These are phyloP conservation scores for Boletus hoseneyae DNA, from an alignment of 1,284 basidiomycete genomes.

Conservation along the genomic window DNA sequence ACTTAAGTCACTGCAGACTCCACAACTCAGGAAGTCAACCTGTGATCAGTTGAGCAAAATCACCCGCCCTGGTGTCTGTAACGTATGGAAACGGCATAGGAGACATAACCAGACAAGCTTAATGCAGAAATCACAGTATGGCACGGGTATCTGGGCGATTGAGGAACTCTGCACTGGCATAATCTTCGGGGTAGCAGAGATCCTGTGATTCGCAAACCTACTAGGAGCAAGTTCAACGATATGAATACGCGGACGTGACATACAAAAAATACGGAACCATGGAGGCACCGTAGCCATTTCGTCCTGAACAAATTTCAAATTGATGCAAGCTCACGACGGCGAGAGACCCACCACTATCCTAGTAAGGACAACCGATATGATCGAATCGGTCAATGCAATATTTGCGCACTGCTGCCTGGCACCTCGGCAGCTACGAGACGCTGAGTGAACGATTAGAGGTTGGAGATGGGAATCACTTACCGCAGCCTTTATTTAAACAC, in stretches of 20 bases:
- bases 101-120: background rate
- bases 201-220: conserved; percentile 43
- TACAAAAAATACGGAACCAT: conserved; percentile 41
- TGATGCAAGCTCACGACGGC: background rate
- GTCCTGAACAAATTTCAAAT: conserved; percentile 34
- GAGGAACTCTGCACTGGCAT: conserved; percentile 50
- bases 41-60: background rate
- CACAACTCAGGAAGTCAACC: too few species aligned
- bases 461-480: conserved; percentile 34
- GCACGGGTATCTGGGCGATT: conserved; percentile 45
- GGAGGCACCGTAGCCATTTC: conserved; percentile 71
- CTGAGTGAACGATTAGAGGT: background rate
- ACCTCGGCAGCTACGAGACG: conserved; percentile 48
- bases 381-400: conserved; percentile 57
- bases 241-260: background rate
- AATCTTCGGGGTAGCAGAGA: conserved; percentile 57
- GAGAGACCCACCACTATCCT: conserved; percentile 44
- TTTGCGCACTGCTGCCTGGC: conserved; percentile 44
- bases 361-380: conserved; percentile 54
- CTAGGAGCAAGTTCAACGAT: background rate
- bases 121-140: conserved; percentile 21
- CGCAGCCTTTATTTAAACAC: conserved; percentile 58
- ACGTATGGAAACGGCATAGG: background rate
- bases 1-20: too few species aligned
- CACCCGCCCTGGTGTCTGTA: background rate